phyloP scores from a whole-genome alignment of 2,329 filamentous ascomycete genomes.

The Rhynchosporium graminicola region DNA sequence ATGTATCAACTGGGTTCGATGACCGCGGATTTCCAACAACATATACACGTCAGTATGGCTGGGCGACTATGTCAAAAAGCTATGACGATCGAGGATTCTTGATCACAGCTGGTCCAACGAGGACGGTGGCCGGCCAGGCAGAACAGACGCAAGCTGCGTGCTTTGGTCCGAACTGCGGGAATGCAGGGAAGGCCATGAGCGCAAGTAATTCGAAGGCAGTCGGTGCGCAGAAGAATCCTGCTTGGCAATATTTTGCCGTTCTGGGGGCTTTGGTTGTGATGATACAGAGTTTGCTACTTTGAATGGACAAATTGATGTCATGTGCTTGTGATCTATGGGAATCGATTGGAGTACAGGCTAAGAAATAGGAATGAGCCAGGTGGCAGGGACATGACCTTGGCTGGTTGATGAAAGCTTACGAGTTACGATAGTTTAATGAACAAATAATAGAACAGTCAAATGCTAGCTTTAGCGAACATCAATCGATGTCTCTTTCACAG shows the following conservation, averaged over 20 bases:
- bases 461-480: no score
- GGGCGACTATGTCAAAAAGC: conserved; percentile 42
- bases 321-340: conserved; percentile 4
- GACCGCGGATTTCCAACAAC: conserved; percentile 52
- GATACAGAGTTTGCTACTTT: conserved; percentile 27
- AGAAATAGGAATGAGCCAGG: neutral
- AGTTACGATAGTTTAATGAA: neutral
- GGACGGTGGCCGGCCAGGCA: conserved; percentile 12
- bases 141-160: conserved; percentile 16
- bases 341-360: neutral
- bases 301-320: conserved; percentile 8
- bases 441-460: neutral
- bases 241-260: conserved; percentile 25
- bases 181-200: conserved; percentile 29
- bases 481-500: no score
- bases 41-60: conserved; percentile 44
- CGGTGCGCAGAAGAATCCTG: conserved; percentile 21
- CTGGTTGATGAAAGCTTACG: neutral
- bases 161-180: conserved; percentile 26
- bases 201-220: conserved; percentile 29
- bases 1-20: conserved; percentile 48
- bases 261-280: conserved; percentile 26
- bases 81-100: conserved; percentile 50
- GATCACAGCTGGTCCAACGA: conserved; percentile 37
- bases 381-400: neutral